phyloP scores from a whole-genome alignment of 1,284 basidiomycete species.

The Ceratobasidium sp. region DNA sequence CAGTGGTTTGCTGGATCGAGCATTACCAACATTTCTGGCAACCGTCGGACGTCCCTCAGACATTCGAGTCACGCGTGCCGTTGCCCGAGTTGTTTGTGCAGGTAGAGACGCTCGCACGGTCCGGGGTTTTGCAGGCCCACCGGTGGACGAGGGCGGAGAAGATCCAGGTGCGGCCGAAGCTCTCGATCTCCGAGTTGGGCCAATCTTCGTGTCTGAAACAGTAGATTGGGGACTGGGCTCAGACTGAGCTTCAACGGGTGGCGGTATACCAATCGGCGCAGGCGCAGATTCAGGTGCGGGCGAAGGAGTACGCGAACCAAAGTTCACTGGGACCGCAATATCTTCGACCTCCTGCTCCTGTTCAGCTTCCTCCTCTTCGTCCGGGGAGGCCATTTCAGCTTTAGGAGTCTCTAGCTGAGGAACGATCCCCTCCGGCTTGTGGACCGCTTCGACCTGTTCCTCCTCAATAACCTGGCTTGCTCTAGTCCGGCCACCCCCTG shows the following conservation, averaged over 20 bases:
- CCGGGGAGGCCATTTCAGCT: not conserved
- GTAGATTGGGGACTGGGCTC: not conserved
- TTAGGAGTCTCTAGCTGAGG: not conserved
- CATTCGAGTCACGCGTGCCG: slow-evolving; percentile 12
- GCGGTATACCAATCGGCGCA: not conserved
- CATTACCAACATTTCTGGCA: not conserved
- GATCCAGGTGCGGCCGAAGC: not conserved
- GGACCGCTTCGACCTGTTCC: not conserved
- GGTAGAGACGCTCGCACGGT: slow-evolving; percentile 29
- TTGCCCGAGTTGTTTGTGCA: slow-evolving; percentile 10
- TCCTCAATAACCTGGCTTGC: slow-evolving; percentile 13
- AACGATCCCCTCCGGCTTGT: not conserved
- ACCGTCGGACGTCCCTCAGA: slow-evolving; percentile 18
- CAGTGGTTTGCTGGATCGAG: slow-evolving; percentile 3
- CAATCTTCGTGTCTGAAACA: not conserved
- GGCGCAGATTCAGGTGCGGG: not conserved
- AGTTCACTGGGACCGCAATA: slow-evolving; percentile 31
- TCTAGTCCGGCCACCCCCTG: not conserved
- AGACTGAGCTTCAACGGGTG: not conserved
- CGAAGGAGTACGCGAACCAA: slow-evolving; percentile 38
- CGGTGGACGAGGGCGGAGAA: not conserved
- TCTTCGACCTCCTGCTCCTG: slow-evolving; percentile 14
- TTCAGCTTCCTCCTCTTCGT: not conserved
- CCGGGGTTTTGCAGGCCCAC: not conserved
- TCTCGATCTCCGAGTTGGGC: not conserved